Conservation (phyloP, 73 alveolate species). For the Tetrahymena thermophila region DNA sequence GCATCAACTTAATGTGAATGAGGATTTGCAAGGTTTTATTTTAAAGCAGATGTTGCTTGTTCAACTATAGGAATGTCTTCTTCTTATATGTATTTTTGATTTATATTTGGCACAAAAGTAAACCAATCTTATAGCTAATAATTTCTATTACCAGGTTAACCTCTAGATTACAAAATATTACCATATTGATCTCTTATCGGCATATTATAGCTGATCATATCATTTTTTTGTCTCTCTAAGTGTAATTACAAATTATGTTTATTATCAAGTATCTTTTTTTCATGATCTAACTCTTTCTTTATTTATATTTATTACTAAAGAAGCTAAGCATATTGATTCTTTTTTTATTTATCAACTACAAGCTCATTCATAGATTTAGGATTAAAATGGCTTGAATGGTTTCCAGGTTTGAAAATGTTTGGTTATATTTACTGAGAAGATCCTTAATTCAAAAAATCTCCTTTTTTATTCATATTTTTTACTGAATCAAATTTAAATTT, state of each 20-base stretch:
- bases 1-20: not conserved
- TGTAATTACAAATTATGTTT: not conserved
- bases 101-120: not conserved
- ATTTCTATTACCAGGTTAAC: not conserved
- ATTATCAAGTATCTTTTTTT: not conserved
- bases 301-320: not conserved
- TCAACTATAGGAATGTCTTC: not conserved
- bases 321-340: not conserved
- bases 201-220: not conserved
- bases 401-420: not conserved
- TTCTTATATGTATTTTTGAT: not conserved
- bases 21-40: not conserved
- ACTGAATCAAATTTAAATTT: not conserved
- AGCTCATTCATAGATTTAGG: not conserved
- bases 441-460: not conserved
- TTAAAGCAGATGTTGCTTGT: not conserved
- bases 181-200: not conserved
- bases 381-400: not conserved
- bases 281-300: not conserved
- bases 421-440: not conserved
- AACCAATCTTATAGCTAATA: not conserved
- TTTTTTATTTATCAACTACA: not conserved
- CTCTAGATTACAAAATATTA: not conserved
- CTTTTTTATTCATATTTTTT: not conserved
- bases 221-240: not conserved